These are phyloP conservation scores for Fusarium caatingaense DNA, from an alignment of 2,329 filamentous ascomycete genomes.

Conservation along the genomic window DNA sequence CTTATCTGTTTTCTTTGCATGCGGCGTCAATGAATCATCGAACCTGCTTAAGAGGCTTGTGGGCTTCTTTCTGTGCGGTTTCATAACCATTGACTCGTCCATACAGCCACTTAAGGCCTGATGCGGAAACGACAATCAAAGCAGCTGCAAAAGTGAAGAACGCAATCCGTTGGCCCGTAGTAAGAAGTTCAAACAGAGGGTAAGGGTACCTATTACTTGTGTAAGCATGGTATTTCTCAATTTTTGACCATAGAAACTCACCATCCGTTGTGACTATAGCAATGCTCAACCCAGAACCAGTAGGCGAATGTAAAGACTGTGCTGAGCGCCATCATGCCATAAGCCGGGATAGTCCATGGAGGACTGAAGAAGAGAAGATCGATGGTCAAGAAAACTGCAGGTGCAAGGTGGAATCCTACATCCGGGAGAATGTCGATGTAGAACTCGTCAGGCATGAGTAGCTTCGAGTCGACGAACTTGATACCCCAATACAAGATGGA, in stretches of 20 bases:
- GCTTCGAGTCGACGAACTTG: constrained; percentile 63
- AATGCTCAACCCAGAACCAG: constrained; percentile 82
- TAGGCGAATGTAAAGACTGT: constrained; percentile 72
- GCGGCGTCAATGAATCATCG: constrained; percentile 30
- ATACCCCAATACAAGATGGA: constrained; percentile 80
- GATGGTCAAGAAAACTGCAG: constrained; percentile 70
- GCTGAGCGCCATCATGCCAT: constrained; percentile 69
- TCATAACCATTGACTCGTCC: constrained; percentile 71
- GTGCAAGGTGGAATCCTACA: constrained; percentile 73
- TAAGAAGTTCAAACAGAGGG: constrained; percentile 79
- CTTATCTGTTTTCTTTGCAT: neutral
- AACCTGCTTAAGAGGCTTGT: constrained; percentile 49
- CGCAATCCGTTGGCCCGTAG: constrained; percentile 71
- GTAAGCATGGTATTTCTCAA: constrained; percentile 13
- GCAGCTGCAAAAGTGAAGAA: constrained; percentile 77
- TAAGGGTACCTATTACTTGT: constrained; percentile 77
- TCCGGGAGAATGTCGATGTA: constrained; percentile 68
- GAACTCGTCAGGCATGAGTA: constrained; percentile 66
- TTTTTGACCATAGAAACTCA: constrained; percentile 50
- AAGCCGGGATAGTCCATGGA: constrained; percentile 74
- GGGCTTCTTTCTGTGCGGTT: constrained; percentile 46
- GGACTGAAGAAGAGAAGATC: constrained; percentile 78
- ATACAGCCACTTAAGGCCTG: constrained; percentile 76
- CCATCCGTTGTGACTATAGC: constrained; percentile 74
- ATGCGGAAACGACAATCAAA: constrained; percentile 78